Conservation (phyloP, 352 stramenopile species). For the Phytophthora pisi region DNA sequence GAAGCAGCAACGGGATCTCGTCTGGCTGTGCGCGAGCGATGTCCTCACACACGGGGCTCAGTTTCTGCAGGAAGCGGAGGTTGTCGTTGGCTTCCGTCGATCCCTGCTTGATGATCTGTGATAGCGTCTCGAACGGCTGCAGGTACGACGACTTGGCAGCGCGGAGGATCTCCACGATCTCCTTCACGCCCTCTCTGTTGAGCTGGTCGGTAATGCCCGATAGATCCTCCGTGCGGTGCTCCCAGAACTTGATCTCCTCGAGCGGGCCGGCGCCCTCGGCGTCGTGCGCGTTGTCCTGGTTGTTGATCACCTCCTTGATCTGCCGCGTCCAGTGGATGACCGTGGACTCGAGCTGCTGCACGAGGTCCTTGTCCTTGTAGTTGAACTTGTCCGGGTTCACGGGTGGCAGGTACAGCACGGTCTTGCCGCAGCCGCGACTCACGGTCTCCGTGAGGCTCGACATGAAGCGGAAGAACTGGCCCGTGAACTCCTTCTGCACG, state of each 20-base stretch:
- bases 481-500: constrained; percentile 94
- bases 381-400: constrained; percentile 86
- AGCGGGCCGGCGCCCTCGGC: constrained; percentile 91
- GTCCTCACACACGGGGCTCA: constrained; percentile 91
- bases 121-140: constrained; percentile 92
- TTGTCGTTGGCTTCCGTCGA: constrained; percentile 95
- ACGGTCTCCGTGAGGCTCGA: constrained; percentile 94
- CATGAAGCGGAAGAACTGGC: constrained; percentile 96
- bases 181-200: constrained; percentile 89
- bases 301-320: constrained; percentile 97
- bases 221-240: constrained; percentile 91
- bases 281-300: constrained; percentile 93
- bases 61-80: constrained; percentile 93
- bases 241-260: constrained; percentile 97
- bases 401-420: constrained; percentile 92
- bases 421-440: constrained; percentile 92
- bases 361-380: constrained; percentile 93
- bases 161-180: constrained; percentile 87
- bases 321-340: constrained; percentile 97
- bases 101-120: constrained; percentile 93
- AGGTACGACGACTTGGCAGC: constrained; percentile 94
- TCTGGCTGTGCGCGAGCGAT: constrained; percentile 83
- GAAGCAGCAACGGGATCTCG: constrained; percentile 91
- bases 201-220: constrained; percentile 95
- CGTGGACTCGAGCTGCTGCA: constrained; percentile 96